Percentiles rank a stretch among this genome's conserved stretches.
Evolutionary conservation across 768 basidiomycete genomes (phyloP).

Genomic region (Termitomyces sp.): DNA sequence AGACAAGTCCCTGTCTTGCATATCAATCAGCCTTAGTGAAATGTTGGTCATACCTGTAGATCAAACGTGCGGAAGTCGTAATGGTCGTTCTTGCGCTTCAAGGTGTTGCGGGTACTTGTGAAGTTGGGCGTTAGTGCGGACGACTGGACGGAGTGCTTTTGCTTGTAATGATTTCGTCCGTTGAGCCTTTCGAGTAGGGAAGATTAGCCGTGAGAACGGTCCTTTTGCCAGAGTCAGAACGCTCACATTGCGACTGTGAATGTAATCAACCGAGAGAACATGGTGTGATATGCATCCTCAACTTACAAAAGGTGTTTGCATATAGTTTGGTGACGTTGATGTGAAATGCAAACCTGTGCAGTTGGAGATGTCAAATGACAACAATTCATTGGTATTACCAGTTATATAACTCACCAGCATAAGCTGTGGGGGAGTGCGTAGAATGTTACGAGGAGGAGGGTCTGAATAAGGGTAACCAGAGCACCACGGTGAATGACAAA

Average conservation of each 20-base stretch:
- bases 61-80: neutral
- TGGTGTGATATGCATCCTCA: neutral
- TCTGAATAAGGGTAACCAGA: constrained; percentile 44
- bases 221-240: too few species aligned
- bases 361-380: neutral
- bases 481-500: constrained; percentile 42
- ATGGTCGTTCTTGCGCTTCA: neutral
- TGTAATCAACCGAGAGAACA: constrained; percentile 15
- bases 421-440: constrained; percentile 31
- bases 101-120: neutral
- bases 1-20: neutral
- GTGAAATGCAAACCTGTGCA: constrained; percentile 43
- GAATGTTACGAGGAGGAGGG: constrained; percentile 37
- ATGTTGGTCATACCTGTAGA: neutral
- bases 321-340: constrained; percentile 47
- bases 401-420: constrained; percentile 29
- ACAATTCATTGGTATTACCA: neutral
- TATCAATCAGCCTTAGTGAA: neutral
- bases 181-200: constrained; percentile 18
- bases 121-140: neutral
- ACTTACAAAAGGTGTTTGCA: constrained; percentile 49
- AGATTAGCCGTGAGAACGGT: neutral
- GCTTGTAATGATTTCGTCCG: constrained; percentile 19
- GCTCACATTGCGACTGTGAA: constrained; percentile 33
- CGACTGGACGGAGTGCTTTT: neutral